phyloP scores from a whole-genome alignment of 2,329 filamentous ascomycete genomes.

The Colletotrichum spinosum region DNA sequence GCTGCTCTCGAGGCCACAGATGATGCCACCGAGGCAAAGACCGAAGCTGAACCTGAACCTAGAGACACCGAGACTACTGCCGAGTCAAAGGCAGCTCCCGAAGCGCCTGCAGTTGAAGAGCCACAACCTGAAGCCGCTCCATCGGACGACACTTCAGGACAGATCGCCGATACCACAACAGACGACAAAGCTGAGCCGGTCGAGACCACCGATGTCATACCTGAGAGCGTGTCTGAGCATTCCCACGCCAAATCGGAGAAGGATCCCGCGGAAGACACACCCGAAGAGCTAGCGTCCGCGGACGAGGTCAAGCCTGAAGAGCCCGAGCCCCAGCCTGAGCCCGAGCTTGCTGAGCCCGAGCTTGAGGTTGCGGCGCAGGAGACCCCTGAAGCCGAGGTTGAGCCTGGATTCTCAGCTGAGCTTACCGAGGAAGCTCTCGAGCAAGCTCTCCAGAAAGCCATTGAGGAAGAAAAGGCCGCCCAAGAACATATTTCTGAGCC shows the following conservation, averaged over 20 bases:
- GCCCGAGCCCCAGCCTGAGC: background rate
- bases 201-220: background rate
- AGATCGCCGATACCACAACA: background rate
- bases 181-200: background rate
- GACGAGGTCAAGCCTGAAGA: background rate
- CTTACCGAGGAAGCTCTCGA: background rate
- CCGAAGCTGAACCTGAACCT: background rate
- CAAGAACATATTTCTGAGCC: background rate
- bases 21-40: background rate
- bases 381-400: background rate
- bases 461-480: background rate
- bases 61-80: background rate
- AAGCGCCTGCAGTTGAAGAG: background rate
- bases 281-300: slow-evolving; percentile 3
- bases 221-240: background rate
- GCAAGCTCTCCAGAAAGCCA: background rate
- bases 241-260: slow-evolving; percentile 4
- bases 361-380: slow-evolving; percentile 1
- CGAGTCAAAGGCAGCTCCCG: background rate
- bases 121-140: background rate
- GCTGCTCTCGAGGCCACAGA: background rate
- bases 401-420: background rate
- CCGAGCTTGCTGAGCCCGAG: slow-evolving; percentile 11
- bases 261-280: background rate
- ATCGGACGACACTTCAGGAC: background rate